Evolutionary conservation across 2,329 filamentous ascomycete species (phyloP).

Genomic region (Beauveria sp.): DNA sequence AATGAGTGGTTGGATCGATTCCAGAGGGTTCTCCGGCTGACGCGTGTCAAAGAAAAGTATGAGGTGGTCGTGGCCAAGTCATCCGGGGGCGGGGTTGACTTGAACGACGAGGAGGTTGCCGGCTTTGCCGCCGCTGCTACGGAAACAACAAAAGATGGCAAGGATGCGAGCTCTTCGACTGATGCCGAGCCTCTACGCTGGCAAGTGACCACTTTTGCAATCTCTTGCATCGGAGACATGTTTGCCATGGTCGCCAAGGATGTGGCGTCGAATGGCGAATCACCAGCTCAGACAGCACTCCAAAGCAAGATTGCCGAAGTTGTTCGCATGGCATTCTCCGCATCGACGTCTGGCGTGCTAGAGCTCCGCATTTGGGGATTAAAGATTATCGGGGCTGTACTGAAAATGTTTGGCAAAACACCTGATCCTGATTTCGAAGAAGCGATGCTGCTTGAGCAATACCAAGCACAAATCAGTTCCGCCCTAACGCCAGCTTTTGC

Average conservation of each 20-base stretch:
- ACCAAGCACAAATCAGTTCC: constrained; percentile 96
- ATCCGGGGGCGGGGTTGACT: constrained; percentile 57
- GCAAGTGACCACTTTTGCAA: constrained; percentile 92
- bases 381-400: constrained; percentile 85
- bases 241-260: constrained; percentile 74
- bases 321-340: constrained; percentile 93
- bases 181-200: constrained; percentile 86
- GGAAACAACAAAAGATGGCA: constrained; percentile 46
- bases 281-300: constrained; percentile 67
- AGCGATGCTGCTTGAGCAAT: constrained; percentile 91
- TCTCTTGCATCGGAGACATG: constrained; percentile 80
- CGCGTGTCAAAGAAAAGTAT: constrained; percentile 57
- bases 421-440: constrained; percentile 98
- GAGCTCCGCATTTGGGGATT: constrained; percentile 85
- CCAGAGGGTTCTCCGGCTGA: constrained; percentile 84
- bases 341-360: constrained; percentile 87
- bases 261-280: constrained; percentile 68
- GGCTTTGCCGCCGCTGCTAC: constrained; percentile 78
- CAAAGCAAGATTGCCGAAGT: constrained; percentile 85
- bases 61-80: constrained; percentile 38
- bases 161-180: constrained; percentile 36
- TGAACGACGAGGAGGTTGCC: constrained; percentile 93
- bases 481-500: constrained; percentile 95
- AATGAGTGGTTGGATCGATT: constrained; percentile 81
- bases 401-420: constrained; percentile 93